Evolutionary conservation across 2,329 filamentous ascomycete species (phyloP).

Genomic region (Periglandula ipomoeae): DNA sequence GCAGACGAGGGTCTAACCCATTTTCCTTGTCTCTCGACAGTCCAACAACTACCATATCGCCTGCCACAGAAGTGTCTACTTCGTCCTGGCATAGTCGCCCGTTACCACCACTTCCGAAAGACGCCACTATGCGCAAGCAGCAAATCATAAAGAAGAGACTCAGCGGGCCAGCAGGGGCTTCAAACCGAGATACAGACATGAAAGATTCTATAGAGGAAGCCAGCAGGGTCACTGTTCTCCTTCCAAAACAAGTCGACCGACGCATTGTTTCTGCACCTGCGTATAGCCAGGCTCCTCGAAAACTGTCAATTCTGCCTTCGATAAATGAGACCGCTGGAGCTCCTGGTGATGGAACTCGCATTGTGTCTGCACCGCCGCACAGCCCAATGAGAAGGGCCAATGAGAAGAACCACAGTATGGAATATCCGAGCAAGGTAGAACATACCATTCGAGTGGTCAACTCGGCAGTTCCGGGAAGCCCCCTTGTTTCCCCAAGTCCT

Average conservation of each 20-base stretch:
- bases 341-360: conserved; percentile 29
- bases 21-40: conserved; percentile 33
- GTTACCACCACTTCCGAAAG: conserved; percentile 38
- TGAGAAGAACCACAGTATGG: conserved; percentile 29
- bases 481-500: conserved; percentile 26
- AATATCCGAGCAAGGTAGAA: conserved; percentile 36
- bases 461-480: conserved; percentile 31
- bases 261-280: conserved; percentile 43
- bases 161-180: conserved; percentile 16
- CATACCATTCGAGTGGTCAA: conserved; percentile 48
- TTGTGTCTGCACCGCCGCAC: conserved; percentile 37
- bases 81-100: conserved; percentile 39
- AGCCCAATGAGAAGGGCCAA: conserved; percentile 19
- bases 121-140: conserved; percentile 14
- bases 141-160: conserved; percentile 12
- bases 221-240: conserved; percentile 20
- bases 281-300: conserved; percentile 31
- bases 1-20: conserved; percentile 28
- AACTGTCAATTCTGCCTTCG: conserved; percentile 33
- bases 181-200: conserved; percentile 15
- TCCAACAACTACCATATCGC: conserved; percentile 16
- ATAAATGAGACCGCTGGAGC: conserved; percentile 34
- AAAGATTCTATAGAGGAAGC: conserved; percentile 16
- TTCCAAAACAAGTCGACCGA: conserved; percentile 29
- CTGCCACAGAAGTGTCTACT: conserved; percentile 19